Conservation (phyloP, 2,329 filamentous ascomycete species). For the Pyrenochaeta sp. region DNA sequence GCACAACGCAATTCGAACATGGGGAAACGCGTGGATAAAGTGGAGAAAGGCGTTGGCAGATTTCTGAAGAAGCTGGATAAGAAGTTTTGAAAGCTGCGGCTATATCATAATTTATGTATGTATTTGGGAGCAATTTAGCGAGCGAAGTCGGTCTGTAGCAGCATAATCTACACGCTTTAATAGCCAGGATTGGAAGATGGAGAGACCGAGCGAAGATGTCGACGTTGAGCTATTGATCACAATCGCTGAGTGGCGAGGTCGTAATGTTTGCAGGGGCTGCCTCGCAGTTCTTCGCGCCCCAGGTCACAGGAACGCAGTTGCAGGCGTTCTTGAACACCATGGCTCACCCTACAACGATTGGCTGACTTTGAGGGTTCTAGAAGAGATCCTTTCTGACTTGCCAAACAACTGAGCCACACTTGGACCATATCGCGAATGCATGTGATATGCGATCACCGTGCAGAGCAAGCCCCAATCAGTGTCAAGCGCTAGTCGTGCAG, state of each 20-base stretch:
- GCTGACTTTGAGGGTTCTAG: too few species aligned
- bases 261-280: too few species aligned
- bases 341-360: too few species aligned
- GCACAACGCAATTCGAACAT: constrained; percentile 59
- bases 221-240: too few species aligned
- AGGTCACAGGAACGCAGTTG: too few species aligned
- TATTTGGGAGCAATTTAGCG: constrained; percentile 20
- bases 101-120: constrained; percentile 6
- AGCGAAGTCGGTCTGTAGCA: constrained; percentile 13
- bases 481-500: constrained; percentile 20
- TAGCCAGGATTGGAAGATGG: too few species aligned
- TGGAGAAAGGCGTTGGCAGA: constrained; percentile 75
- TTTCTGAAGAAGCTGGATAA: constrained; percentile 83
- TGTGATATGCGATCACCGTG: constrained; percentile 22
- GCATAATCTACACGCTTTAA: neutral
- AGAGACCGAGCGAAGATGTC: too few species aligned
- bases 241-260: too few species aligned
- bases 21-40: constrained; percentile 70
- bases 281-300: too few species aligned
- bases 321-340: too few species aligned
- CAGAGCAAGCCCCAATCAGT: constrained; percentile 22
- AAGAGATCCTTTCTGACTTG: neutral
- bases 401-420: constrained; percentile 8
- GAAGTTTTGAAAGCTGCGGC: constrained; percentile 60
- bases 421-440: constrained; percentile 4